Percentiles rank a stretch among this genome's conserved stretches.
phyloP scores from a whole-genome alignment of 108 stramenopile species.

The Cyclostephanos invisitatus region DNA sequence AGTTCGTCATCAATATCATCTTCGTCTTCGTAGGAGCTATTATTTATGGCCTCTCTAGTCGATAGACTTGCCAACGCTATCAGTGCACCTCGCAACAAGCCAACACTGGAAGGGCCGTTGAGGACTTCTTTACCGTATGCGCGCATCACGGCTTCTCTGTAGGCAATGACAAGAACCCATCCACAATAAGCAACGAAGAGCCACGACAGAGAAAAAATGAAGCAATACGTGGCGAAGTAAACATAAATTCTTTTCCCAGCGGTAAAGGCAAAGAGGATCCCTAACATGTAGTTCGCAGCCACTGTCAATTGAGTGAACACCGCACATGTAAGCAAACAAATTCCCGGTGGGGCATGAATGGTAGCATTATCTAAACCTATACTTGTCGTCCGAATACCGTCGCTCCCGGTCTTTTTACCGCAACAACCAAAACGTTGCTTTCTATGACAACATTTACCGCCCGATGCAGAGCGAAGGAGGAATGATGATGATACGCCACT shows the following conservation, averaged over 20 bases:
- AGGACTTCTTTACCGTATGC: slow-evolving; percentile 26
- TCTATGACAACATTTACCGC: slow-evolving; percentile 28
- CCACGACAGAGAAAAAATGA: slow-evolving; percentile 45
- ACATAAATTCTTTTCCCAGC: slow-evolving; percentile 38
- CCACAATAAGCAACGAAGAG: slow-evolving; percentile 24
- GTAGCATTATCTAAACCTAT: slow-evolving; percentile 7
- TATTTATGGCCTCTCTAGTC: slow-evolving; percentile 3
- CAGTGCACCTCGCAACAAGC: background rate
- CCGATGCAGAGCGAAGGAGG: slow-evolving; percentile 24
- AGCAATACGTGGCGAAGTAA: slow-evolving; percentile 45
- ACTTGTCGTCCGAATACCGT: background rate
- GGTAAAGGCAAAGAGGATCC: slow-evolving; percentile 42
- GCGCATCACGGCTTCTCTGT: slow-evolving; percentile 25
- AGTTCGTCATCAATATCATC: slow-evolving; percentile 43
- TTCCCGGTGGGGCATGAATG: slow-evolving; percentile 31
- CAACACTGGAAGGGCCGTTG: slow-evolving; percentile 7
- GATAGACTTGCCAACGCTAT: background rate
- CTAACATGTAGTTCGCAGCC: slow-evolving; percentile 41
- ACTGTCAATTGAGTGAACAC: slow-evolving; percentile 39
- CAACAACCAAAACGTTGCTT: slow-evolving; percentile 22
- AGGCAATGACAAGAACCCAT: slow-evolving; percentile 29
- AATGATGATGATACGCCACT: slow-evolving; percentile 28
- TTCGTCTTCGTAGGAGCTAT: slow-evolving; percentile 18
- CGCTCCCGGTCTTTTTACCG: slow-evolving; percentile 11
- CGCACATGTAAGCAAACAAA: slow-evolving; percentile 15